Evolutionary conservation across 495 filamentous ascomycete species (phyloP).

Genomic region (Xylaria venustula): DNA sequence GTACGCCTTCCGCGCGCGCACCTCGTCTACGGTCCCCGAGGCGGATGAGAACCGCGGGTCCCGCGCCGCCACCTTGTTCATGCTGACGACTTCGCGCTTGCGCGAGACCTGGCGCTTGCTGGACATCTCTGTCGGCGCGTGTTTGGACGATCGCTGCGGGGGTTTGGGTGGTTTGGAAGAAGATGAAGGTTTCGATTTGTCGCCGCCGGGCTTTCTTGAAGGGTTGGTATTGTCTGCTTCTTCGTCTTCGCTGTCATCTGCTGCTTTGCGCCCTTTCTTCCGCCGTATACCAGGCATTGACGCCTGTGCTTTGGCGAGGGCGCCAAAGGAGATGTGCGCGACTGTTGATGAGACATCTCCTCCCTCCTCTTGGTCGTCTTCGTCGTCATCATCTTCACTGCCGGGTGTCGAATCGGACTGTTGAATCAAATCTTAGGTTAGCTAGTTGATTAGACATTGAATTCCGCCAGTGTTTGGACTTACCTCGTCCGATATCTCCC

Average conservation of each 20-base stretch:
- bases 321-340: slow-evolving; percentile 75
- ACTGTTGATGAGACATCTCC: slow-evolving; percentile 41
- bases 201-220: slow-evolving; percentile 16
- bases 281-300: slow-evolving; percentile 42
- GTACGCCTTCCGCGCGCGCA: slow-evolving; percentile 65
- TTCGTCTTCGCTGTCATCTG: slow-evolving; percentile 19
- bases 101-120: slow-evolving; percentile 81
- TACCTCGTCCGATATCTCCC: not conserved
- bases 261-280: slow-evolving; percentile 36
- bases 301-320: slow-evolving; percentile 80
- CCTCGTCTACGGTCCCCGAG: slow-evolving; percentile 41
- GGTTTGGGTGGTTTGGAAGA: slow-evolving; percentile 25
- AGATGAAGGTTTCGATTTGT: no score
- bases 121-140: slow-evolving; percentile 78
- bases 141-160: slow-evolving; percentile 71
- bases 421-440: not conserved
- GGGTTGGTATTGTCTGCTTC: slow-evolving; percentile 10
- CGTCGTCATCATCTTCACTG: slow-evolving; percentile 28
- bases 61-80: slow-evolving; percentile 55
- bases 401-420: slow-evolving; percentile 20
- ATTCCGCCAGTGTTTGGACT: not conserved
- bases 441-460: not conserved
- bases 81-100: slow-evolving; percentile 65
- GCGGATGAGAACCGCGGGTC: slow-evolving; percentile 86
- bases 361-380: slow-evolving; percentile 28